Evolutionary conservation across 495 filamentous ascomycete genomes (phyloP), one percentile per base, ranked within the genome.

Genomic region (Neurospora hispaniola): DNA sequence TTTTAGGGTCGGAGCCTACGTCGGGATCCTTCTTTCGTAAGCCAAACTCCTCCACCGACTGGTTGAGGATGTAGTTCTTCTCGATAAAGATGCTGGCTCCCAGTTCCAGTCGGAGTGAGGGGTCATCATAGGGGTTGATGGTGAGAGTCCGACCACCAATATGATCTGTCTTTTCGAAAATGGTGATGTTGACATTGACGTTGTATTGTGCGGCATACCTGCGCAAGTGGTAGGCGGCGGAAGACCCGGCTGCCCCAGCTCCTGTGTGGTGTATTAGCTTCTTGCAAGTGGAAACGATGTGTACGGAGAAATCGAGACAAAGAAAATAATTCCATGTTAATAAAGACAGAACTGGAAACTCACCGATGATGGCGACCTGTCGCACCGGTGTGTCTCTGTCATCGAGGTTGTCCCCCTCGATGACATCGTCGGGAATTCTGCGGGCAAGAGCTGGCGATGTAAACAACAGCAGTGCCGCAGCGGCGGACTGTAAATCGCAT

Each of bases 1-100:
- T 82, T 2, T 84, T 75, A 1, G 80, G 81, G 44, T 82, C 78
- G 72, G 82, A 79, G 73, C 81, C 76, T 20, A 76, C 44, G 6
- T 80, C 80, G 0, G 77, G 80, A n/a, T 80, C 76, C 18, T 76
- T 78, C 4, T 76, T 74, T 16, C 76, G 74, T 5, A 99, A 88
- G 39, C 87, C 89, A 76, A 97, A 92, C 54, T 90, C 86, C 35
- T 87, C 84, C n/a, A 90, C 87, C 0, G 94, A 92, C 68, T 90
- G 88, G 73, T 90, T 88, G 14, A 98, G 88, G 76, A 94, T 97
- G 18, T 89, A 81, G 78, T 99, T 99, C 59, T 93, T 88, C 59
- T 91, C 79, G 39, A 98, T 93, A 78, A 99, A 99, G 75, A 98
- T 97, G 41, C 90, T 94, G 43, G 92, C 96, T 10, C 96, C 96